Conservation (phyloP, 768 basidiomycete genomes). For the Gymnopilus junonius region DNA sequence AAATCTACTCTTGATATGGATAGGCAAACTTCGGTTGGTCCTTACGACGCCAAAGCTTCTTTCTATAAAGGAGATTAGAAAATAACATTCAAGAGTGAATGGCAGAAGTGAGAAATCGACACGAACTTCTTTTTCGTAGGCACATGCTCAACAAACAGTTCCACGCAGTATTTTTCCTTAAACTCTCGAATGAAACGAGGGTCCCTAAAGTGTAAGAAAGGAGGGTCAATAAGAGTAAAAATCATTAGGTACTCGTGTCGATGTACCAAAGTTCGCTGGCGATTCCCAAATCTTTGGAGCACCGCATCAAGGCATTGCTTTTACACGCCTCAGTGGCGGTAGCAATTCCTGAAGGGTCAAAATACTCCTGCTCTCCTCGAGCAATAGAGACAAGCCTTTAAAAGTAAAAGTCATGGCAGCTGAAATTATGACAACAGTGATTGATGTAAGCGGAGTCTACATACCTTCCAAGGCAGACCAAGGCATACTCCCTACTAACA, state of each 20-base stretch:
- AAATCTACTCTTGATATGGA: conserved; percentile 76
- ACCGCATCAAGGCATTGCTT: conserved; percentile 96
- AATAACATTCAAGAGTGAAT: no score
- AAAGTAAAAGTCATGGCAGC: background rate
- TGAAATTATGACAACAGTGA: background rate
- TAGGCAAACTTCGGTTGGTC: conserved; percentile 87
- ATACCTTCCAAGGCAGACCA: conserved; percentile 90
- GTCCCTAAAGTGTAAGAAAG: conserved; percentile 67
- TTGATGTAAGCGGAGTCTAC: no score
- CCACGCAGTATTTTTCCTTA: conserved; percentile 81
- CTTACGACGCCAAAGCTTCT: conserved; percentile 89
- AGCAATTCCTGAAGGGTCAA: conserved; percentile 86
- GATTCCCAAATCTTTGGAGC: conserved; percentile 95
- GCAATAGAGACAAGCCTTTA: conserved; percentile 86
- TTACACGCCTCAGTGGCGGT: conserved; percentile 96
- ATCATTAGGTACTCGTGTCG: background rate
- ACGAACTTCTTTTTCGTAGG: conserved; percentile 90
- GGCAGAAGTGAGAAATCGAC: background rate
- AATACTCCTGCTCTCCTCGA: conserved; percentile 96
- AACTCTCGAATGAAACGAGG: conserved; percentile 95
- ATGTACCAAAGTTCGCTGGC: conserved; percentile 92
- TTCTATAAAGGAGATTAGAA: conserved; percentile 61
- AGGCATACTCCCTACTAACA: conserved; percentile 92
- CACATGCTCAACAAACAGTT: conserved; percentile 85
- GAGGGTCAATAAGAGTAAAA: no score